These are phyloP conservation scores for Gaultheria prostrata DNA, from an alignment of 148 eudicot genomes.

Conservation along the genomic window DNA sequence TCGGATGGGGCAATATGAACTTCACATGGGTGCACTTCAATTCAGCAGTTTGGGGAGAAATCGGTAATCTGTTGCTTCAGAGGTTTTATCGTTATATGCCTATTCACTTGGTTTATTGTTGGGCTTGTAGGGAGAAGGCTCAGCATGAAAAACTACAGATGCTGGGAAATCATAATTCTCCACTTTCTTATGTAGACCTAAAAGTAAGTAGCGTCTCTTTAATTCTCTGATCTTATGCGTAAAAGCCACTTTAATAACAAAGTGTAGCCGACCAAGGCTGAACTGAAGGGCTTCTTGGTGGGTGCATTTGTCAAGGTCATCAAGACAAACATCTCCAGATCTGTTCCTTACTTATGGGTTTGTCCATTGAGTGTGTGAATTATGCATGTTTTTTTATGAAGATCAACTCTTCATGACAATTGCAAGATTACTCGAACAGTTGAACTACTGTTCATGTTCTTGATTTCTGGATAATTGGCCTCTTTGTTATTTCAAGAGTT, in stretches of 20 bases:
- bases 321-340: not conserved
- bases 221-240: constrained; percentile 1
- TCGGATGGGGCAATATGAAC: not conserved
- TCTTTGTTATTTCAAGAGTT: not conserved
- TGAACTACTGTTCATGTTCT: not conserved
- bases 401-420: constrained; percentile 2
- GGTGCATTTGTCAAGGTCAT: not conserved
- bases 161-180: constrained; percentile 64
- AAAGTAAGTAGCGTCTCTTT: constrained; percentile 47
- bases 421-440: not conserved
- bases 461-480: not conserved
- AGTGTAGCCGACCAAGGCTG: not conserved
- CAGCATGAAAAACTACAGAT: constrained; percentile 52
- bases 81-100: not conserved
- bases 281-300: not conserved
- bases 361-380: not conserved
- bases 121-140: constrained; percentile 59
- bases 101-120: constrained; percentile 8
- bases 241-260: not conserved
- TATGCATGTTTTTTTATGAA: not conserved
- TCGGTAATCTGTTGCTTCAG: constrained; percentile 17
- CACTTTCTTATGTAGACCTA: constrained; percentile 58
- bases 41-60: constrained; percentile 11
- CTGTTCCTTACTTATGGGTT: not conserved
- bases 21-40: not conserved